Percentiles rank a stretch among this genome's conserved stretches.
These are phyloP conservation scores for Fusarium circinatum DNA, from an alignment of 2,329 filamentous ascomycete genomes.

Conservation along the genomic window DNA sequence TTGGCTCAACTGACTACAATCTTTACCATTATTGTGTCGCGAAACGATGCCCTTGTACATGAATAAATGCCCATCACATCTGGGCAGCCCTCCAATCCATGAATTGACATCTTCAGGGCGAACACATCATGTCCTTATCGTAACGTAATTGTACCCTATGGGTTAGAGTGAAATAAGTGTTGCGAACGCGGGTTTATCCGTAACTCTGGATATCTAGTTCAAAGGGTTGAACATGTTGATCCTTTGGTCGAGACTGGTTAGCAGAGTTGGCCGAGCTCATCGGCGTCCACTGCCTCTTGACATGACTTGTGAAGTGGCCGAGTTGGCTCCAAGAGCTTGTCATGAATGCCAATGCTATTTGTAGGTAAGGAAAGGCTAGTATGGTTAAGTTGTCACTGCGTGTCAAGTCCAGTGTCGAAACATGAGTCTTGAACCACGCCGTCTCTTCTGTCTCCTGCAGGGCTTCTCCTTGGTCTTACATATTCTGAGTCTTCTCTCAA, in stretches of 20 bases:
- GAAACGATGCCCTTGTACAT: not conserved
- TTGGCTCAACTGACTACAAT: not conserved
- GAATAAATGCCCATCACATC: not conserved
- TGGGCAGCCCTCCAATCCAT: not conserved
- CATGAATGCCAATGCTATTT: not conserved
- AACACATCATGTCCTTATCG: not conserved
- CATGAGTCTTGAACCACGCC: not conserved
- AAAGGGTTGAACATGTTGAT: not conserved
- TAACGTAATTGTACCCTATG: not conserved
- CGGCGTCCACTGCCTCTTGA: not conserved
- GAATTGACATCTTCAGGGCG: not conserved
- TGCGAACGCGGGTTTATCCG: not conserved
- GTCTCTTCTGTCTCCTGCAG: not conserved
- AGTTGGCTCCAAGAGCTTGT: not conserved
- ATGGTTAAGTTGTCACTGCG: not conserved
- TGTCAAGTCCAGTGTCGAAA: not conserved
- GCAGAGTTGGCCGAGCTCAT: conserved; percentile 14
- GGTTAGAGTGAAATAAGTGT: not conserved
- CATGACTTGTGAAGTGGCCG: conserved; percentile 10
- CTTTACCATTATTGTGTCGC: conserved; percentile 1
- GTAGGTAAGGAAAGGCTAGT: not conserved
- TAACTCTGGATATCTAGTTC: not conserved
- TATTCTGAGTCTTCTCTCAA: not conserved
- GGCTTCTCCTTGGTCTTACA: not conserved
- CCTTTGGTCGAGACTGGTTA: not conserved